phyloP scores from a whole-genome alignment of 1,139 yeast species.

The Pichia sp. region DNA sequence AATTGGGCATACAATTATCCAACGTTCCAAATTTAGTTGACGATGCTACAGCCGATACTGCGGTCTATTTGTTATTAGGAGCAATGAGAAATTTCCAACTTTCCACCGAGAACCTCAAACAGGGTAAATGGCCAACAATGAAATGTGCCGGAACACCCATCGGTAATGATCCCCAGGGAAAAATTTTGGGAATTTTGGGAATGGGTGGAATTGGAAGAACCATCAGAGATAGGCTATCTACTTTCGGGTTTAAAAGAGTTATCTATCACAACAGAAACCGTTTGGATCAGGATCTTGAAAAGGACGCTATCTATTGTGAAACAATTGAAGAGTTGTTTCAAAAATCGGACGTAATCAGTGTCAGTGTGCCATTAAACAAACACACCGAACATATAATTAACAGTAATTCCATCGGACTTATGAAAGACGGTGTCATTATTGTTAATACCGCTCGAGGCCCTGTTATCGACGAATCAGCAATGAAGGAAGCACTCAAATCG shows the following conservation, averaged over 20 bases:
- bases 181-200: constrained; percentile 64
- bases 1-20: constrained; percentile 51
- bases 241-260: constrained; percentile 56
- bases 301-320: constrained; percentile 40
- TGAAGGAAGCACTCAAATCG: constrained; percentile 51
- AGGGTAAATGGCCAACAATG: constrained; percentile 49
- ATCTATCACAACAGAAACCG: constrained; percentile 56
- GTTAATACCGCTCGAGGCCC: constrained; percentile 64
- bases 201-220: constrained; percentile 82
- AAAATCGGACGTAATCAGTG: constrained; percentile 49
- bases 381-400: constrained; percentile 48
- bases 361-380: constrained; percentile 55
- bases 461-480: constrained; percentile 42
- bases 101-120: constrained; percentile 38
- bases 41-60: constrained; percentile 77
- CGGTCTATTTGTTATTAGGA: constrained; percentile 55
- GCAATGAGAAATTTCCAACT: constrained; percentile 58
- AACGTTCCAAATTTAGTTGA: constrained; percentile 70
- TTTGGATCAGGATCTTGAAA: constrained; percentile 45
- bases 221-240: constrained; percentile 53
- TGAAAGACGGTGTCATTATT: constrained; percentile 62
- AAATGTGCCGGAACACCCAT: constrained; percentile 37
- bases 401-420: constrained; percentile 41
- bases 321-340: constrained; percentile 47
- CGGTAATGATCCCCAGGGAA: constrained; percentile 56